Percentiles rank a stretch among this genome's conserved stretches.
Evolutionary conservation across 192 early-diverging fungal species (phyloP).

Genomic region (Glomus cerebriforme): DNA sequence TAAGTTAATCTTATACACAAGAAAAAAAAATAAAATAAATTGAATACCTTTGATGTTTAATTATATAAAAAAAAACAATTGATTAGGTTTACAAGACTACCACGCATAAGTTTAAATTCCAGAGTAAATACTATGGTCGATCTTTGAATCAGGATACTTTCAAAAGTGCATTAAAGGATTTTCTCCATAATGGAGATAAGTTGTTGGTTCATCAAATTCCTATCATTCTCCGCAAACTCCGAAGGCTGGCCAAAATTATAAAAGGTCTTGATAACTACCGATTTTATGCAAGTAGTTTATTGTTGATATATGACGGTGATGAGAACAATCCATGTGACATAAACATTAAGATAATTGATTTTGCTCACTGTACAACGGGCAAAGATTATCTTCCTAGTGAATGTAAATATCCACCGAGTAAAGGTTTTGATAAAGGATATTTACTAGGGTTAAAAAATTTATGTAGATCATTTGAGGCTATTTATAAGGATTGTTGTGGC

Average conservation of each 20-base stretch:
- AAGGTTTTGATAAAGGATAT: conserved; percentile 77
- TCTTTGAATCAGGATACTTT: conserved; percentile 80
- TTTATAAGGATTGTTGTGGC: conserved; percentile 14
- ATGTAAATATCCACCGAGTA: conserved; percentile 48
- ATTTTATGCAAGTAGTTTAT: conserved; percentile 87
- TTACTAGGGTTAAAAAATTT: conserved; percentile 74
- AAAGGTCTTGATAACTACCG: conserved; percentile 76
- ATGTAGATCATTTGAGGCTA: conserved; percentile 64
- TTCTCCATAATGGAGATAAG: conserved; percentile 81
- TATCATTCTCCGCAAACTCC: conserved; percentile 71
- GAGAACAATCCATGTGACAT: conserved; percentile 48
- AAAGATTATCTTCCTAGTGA: conserved; percentile 40
- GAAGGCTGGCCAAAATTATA: conserved; percentile 74
- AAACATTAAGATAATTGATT: conserved; percentile 95
- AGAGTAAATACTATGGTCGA: conserved; percentile 97
- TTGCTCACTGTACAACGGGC: conserved; percentile 84
- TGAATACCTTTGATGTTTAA: conserved; percentile 1
- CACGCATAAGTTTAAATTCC: conserved; percentile 74
- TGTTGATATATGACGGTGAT: conserved; percentile 92
- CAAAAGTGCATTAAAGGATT: conserved; percentile 73
- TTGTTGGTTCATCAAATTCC: conserved; percentile 83
- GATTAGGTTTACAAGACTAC: conserved; percentile 83
- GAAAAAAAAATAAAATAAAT: not conserved
- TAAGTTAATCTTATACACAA: conserved; percentile 45
- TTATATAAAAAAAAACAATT: not conserved